A percentile compares a stretch with the other conserved stretches of the same genome.
Conservation (phyloP, 306 rosid genomes). For the Prosopis cineraria region DNA sequence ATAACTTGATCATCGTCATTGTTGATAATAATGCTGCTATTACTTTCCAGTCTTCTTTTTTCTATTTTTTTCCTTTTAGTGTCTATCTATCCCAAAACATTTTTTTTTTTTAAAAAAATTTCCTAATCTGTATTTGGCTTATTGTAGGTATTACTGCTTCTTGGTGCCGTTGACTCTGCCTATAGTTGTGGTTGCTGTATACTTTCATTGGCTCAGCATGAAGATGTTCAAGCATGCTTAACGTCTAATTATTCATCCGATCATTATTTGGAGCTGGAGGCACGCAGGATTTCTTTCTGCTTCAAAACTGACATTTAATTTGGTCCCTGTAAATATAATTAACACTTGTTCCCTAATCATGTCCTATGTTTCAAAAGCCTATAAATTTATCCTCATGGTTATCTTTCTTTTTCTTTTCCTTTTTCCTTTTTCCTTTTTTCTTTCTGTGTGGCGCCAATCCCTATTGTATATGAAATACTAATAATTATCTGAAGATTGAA, state of each 20-base stretch:
- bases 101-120: neutral
- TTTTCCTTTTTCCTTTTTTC: too few relatives aligned
- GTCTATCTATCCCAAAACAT: neutral
- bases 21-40: neutral
- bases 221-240: conserved; percentile 90
- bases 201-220: conserved; percentile 95
- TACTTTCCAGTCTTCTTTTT: neutral
- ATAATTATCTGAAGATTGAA: too few relatives aligned
- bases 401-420: too few relatives aligned
- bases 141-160: conserved; percentile 77
- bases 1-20: neutral
- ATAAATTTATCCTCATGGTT: too few relatives aligned
- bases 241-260: conserved; percentile 6
- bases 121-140: conserved; percentile 18
- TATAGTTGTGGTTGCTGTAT: conserved; percentile 72
- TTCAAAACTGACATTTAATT: neutral
- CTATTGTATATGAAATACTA: too few relatives aligned
- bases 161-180: conserved; percentile 88
- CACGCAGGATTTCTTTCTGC: neutral
- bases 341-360: neutral
- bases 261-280: conserved; percentile 4
- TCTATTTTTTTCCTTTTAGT: neutral
- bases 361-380: too few relatives aligned
- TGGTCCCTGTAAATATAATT: too few relatives aligned
- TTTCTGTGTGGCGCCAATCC: too few relatives aligned